Percentiles rank a stretch among this genome's conserved stretches.
phyloP scores from a whole-genome alignment of 192 early-diverging fungal genomes.

The Pilobolus umbonatus region DNA sequence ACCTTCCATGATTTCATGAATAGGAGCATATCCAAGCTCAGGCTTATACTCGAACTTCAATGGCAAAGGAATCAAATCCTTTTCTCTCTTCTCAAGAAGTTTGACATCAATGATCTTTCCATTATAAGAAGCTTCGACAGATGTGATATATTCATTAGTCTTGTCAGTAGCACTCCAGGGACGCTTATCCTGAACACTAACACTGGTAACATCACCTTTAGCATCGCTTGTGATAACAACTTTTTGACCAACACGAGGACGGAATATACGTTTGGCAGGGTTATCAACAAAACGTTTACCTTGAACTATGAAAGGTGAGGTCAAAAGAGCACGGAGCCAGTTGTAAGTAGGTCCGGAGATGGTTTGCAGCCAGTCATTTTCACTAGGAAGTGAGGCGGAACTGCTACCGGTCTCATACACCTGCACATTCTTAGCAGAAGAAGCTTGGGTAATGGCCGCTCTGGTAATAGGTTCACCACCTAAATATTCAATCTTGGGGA shows the following conservation, averaged over 20 bases:
- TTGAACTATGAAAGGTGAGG: constrained; percentile 72
- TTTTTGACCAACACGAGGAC: constrained; percentile 56
- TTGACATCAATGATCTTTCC: constrained; percentile 53
- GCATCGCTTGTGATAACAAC: constrained; percentile 39
- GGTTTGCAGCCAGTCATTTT: constrained; percentile 62
- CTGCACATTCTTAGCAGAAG: constrained; percentile 36
- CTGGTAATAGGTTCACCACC: constrained; percentile 43
- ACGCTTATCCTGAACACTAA: constrained; percentile 52
- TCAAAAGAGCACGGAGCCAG: constrained; percentile 86
- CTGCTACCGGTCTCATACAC: constrained; percentile 57
- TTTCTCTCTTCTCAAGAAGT: constrained; percentile 62
- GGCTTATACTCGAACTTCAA: constrained; percentile 82
- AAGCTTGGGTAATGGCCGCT: constrained; percentile 38
- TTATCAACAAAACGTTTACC: constrained; percentile 64
- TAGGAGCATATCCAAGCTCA: constrained; percentile 69
- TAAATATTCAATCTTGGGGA: constrained; percentile 81
- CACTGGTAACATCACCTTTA: constrained; percentile 30
- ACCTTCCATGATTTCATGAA: constrained; percentile 85
- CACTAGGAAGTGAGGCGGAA: constrained; percentile 46
- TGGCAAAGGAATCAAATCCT: constrained; percentile 64
- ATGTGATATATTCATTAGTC: constrained; percentile 40
- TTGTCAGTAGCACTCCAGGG: constrained; percentile 51
- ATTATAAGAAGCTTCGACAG: constrained; percentile 46
- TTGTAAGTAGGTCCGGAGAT: constrained; percentile 67
- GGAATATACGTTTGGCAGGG: constrained; percentile 57